Percentiles rank a stretch among this genome's conserved stretches.
phyloP scores from a whole-genome alignment of 441 rosid genomes.

The Breynia disticha region DNA sequence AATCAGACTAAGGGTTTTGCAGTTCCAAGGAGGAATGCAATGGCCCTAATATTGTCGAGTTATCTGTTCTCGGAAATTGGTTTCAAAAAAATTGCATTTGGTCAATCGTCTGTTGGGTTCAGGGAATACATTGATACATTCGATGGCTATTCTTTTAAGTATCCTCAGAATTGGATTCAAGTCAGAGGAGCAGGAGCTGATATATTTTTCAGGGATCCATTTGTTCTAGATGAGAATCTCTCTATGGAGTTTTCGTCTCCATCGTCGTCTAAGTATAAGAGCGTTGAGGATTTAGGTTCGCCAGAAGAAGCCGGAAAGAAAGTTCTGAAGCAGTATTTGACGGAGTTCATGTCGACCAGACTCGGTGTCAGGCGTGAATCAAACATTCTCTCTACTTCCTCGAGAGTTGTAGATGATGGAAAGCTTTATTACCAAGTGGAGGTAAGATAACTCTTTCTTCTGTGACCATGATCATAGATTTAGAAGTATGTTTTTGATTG shows the following conservation, averaged over 20 bases:
- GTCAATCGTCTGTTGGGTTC: slow-evolving; percentile 41
- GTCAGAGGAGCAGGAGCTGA: slow-evolving; percentile 93
- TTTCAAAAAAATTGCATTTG: slow-evolving; percentile 23
- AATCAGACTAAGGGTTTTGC: slow-evolving; percentile 68
- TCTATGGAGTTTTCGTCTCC: slow-evolving; percentile 88
- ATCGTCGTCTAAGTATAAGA: slow-evolving; percentile 69
- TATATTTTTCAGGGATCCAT: slow-evolving; percentile 87
- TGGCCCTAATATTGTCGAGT: slow-evolving; percentile 51
- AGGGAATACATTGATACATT: slow-evolving; percentile 80
- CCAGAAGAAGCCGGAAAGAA: slow-evolving; percentile 78
- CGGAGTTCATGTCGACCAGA: slow-evolving; percentile 95
- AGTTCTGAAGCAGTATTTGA: slow-evolving; percentile 74
- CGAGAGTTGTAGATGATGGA: slow-evolving; percentile 83
- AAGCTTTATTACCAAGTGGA: slow-evolving; percentile 82
- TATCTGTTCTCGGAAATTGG: slow-evolving; percentile 32
- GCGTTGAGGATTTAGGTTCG: slow-evolving; percentile 75
- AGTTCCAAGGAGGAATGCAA: slow-evolving; percentile 67
- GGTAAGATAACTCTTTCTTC: slow-evolving; percentile 28
- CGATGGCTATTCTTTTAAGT: slow-evolving; percentile 84
- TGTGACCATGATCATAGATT: too few species aligned
- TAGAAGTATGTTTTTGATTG: too few species aligned
- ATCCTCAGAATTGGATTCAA: slow-evolving; percentile 88
- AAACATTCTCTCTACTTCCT: slow-evolving; percentile 56
- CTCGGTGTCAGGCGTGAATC: slow-evolving; percentile 76
- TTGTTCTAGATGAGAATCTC: slow-evolving; percentile 74